A percentile compares a stretch with the other conserved stretches of the same genome.
Conservation (phyloP, 768 basidiomycete genomes). For the Termitomyces sp. region DNA sequence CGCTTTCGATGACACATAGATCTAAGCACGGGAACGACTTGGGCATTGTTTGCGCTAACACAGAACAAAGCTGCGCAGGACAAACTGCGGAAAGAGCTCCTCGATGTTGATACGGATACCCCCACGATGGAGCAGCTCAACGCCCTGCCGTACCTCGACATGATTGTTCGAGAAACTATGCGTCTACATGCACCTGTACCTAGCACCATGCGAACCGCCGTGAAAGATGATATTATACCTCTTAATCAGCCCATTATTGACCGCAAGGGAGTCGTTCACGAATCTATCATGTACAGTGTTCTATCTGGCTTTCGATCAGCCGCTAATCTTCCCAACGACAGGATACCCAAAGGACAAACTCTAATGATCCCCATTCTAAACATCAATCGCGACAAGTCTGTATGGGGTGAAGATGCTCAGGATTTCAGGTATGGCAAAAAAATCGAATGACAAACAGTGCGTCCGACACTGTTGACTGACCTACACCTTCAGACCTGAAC, state of each 20-base stretch:
- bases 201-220: constrained; percentile 34
- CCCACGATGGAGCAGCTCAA: constrained; percentile 69
- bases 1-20: not conserved
- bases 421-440: constrained; percentile 46
- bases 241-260: constrained; percentile 40
- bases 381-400: constrained; percentile 42
- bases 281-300: constrained; percentile 30
- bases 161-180: constrained; percentile 53
- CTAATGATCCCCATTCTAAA: constrained; percentile 44
- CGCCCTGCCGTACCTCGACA: constrained; percentile 64
- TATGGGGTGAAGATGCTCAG: constrained; percentile 62
- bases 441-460: not conserved
- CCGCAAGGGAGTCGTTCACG: constrained; percentile 29
- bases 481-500: constrained; percentile 47
- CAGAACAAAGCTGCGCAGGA: constrained; percentile 41
- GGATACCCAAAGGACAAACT: constrained; percentile 37
- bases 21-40: constrained; percentile 39
- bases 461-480: constrained; percentile 5
- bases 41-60: constrained; percentile 54
- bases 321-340: not conserved
- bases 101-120: constrained; percentile 42
- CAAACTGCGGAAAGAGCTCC: constrained; percentile 54
- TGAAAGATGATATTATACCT: constrained; percentile 47
- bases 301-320: not conserved
- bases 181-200: constrained; percentile 51